phyloP scores from a whole-genome alignment of 2,329 filamentous ascomycete genomes.

The Chrysoporthe austroafricana region DNA sequence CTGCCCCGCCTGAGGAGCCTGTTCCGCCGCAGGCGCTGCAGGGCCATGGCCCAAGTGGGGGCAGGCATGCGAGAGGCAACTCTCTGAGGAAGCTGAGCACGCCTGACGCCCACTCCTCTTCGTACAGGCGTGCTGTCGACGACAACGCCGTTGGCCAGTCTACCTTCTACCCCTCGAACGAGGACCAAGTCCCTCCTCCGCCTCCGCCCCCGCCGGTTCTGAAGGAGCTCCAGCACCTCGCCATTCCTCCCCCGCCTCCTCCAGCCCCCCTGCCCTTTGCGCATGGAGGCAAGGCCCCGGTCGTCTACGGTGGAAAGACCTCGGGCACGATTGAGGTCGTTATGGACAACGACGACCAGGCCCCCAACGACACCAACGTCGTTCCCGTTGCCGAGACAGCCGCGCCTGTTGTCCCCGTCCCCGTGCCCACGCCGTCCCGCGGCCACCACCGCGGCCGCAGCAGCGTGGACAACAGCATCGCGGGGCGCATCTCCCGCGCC shows the following conservation, averaged over 20 bases:
- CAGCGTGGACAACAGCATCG: constrained; percentile 55
- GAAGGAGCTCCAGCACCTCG: constrained; percentile 66
- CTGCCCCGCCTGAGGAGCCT: constrained; percentile 58
- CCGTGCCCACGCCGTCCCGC: constrained; percentile 45
- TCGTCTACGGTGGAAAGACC: constrained; percentile 48
- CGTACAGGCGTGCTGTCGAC: constrained; percentile 45
- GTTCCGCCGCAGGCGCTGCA: constrained; percentile 37
- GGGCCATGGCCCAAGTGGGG: constrained; percentile 29
- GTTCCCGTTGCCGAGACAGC: constrained; percentile 44
- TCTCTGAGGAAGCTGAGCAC: constrained; percentile 44
- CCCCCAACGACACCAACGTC: constrained; percentile 23
- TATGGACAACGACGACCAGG: constrained; percentile 61
- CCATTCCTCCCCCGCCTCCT: constrained; percentile 63
- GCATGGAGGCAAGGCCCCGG: constrained; percentile 40
- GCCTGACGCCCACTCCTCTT: constrained; percentile 40
- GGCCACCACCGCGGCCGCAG: constrained; percentile 63
- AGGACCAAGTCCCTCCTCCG: constrained; percentile 54
- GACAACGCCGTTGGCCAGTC: constrained; percentile 31
- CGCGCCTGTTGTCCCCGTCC: constrained; percentile 51
- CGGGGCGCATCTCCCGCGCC: constrained; percentile 59
- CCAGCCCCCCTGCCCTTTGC: constrained; percentile 59
- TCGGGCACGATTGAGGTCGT: constrained; percentile 68
- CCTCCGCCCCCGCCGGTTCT: constrained; percentile 61
- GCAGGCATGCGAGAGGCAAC: constrained; percentile 35
- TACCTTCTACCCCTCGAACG: constrained; percentile 51